Conservation (phyloP, 2,329 filamentous ascomycete species). For the Trichoderma asperellum region DNA sequence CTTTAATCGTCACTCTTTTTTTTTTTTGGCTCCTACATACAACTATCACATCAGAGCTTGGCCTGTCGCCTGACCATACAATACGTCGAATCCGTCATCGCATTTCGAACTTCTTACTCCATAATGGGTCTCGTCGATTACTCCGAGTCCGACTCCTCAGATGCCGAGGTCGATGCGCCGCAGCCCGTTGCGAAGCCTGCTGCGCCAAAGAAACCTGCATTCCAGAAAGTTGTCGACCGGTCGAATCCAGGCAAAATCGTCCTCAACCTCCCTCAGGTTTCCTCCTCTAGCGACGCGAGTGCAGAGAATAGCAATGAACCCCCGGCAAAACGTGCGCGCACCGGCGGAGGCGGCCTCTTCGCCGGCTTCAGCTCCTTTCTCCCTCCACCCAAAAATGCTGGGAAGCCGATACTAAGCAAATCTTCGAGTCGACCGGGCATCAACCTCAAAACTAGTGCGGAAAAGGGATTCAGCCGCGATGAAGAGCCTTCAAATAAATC, state of each 20-base stretch:
- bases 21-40: slow-evolving; percentile 8
- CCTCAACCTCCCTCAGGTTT: slow-evolving; percentile 70
- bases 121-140: slow-evolving; percentile 81
- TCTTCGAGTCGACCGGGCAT: slow-evolving; percentile 45
- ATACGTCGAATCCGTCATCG: background rate
- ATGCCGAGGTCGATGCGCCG: slow-evolving; percentile 54
- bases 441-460: slow-evolving; percentile 79
- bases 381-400: slow-evolving; percentile 74
- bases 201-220: slow-evolving; percentile 58
- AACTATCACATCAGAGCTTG: background rate
- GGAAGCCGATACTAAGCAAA: slow-evolving; percentile 37
- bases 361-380: slow-evolving; percentile 85
- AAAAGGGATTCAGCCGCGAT: slow-evolving; percentile 77
- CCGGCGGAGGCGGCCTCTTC: slow-evolving; percentile 62
- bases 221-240: slow-evolving; percentile 81
- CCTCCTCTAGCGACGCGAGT: slow-evolving; percentile 45
- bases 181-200: slow-evolving; percentile 40
- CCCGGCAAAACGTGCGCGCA: slow-evolving; percentile 72
- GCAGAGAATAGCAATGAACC: slow-evolving; percentile 41
- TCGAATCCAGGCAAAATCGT: slow-evolving; percentile 82
- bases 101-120: background rate
- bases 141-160: slow-evolving; percentile 82
- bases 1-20: background rate
- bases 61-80: background rate
- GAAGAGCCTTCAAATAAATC: slow-evolving; percentile 32